A percentile compares a stretch with the other conserved stretches of the same genome.
phyloP scores from a whole-genome alignment of 306 rosid species.

The Bauhinia variegata region DNA sequence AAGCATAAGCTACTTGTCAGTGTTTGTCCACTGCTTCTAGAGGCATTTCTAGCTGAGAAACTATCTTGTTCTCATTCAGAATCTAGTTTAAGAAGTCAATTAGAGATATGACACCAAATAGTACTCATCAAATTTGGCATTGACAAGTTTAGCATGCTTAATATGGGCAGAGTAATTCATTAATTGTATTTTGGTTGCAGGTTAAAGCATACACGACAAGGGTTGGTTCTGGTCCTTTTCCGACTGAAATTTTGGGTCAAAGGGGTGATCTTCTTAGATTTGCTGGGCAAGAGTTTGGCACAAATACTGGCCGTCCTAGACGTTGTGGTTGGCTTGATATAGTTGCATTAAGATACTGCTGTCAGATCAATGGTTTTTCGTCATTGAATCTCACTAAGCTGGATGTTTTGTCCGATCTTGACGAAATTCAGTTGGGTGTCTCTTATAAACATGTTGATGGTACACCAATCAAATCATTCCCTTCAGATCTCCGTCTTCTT shows the following conservation, averaged over 20 bases:
- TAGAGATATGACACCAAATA: too few species aligned
- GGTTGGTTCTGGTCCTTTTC: constrained; percentile 98
- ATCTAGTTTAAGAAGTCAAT: too few species aligned
- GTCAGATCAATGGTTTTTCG: constrained; percentile 90
- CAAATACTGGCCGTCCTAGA: constrained; percentile 96
- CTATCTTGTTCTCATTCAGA: too few species aligned
- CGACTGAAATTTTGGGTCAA: constrained; percentile 80
- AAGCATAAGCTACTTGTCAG: constrained; percentile 16
- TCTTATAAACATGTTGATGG: constrained; percentile 70
- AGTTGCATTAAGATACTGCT: constrained; percentile 70
- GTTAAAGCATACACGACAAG: constrained; percentile 97
- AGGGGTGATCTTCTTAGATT: constrained; percentile 87
- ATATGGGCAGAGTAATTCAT: constrained; percentile 22
- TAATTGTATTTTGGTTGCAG: constrained; percentile 53
- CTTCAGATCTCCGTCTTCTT: constrained; percentile 80
- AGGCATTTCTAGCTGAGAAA: constrained; percentile 8
- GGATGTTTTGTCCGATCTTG: constrained; percentile 81
- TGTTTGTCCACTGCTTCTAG: background rate
- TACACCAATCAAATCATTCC: constrained; percentile 70
- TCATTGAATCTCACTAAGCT: constrained; percentile 91
- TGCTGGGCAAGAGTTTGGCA: constrained; percentile 97
- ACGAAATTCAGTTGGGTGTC: constrained; percentile 77
- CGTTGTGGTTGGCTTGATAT: constrained; percentile 99
- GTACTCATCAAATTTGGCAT: background rate
- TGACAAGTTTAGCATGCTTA: constrained; percentile 11